Evolutionary conservation across 306 rosid species (phyloP).

Genomic region (Astragalus glycyphyllos): DNA sequence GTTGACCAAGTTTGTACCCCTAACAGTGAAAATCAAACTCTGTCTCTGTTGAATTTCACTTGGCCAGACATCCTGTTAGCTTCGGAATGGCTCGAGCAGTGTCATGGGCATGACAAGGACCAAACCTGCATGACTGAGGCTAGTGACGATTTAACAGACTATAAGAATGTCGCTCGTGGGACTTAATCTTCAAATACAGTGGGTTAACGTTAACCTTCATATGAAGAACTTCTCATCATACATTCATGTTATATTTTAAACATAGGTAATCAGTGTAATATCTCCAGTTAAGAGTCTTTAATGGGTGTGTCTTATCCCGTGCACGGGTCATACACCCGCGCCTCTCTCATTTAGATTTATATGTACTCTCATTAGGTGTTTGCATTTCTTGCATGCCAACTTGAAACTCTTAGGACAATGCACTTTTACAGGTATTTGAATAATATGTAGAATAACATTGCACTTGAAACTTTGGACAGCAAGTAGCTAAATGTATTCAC

Average conservation of each 20-base stretch:
- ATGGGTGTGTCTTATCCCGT: slow-evolving; percentile 33
- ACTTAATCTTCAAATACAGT: slow-evolving; percentile 53
- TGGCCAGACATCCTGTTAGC: slow-evolving; percentile 64
- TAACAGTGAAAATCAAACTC: slow-evolving; percentile 49
- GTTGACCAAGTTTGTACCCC: slow-evolving; percentile 52
- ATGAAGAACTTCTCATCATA: slow-evolving; percentile 39
- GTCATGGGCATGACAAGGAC: slow-evolving; percentile 46
- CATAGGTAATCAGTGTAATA: slow-evolving; percentile 36
- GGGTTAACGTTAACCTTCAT: slow-evolving; percentile 38
- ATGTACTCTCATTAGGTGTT: slow-evolving; percentile 23
- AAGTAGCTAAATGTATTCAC: slow-evolving; percentile 1
- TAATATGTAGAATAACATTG: slow-evolving; percentile 48
- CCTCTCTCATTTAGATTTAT: slow-evolving; percentile 41
- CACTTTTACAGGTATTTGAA: slow-evolving; percentile 45
- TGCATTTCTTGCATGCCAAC: slow-evolving; percentile 41
- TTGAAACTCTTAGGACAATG: slow-evolving; percentile 40
- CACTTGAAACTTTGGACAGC: slow-evolving; percentile 37
- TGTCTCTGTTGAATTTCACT: slow-evolving; percentile 35
- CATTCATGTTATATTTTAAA: slow-evolving; percentile 38
- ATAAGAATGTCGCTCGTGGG: slow-evolving; percentile 50
- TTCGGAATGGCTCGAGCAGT: slow-evolving; percentile 67
- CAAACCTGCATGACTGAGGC: slow-evolving; percentile 48
- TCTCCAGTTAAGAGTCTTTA: slow-evolving; percentile 18
- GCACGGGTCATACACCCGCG: neutral
- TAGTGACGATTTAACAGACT: slow-evolving; percentile 55